These are phyloP conservation scores for Neoboletus magnificus DNA, from an alignment of 768 basidiomycete genomes.

Conservation along the genomic window DNA sequence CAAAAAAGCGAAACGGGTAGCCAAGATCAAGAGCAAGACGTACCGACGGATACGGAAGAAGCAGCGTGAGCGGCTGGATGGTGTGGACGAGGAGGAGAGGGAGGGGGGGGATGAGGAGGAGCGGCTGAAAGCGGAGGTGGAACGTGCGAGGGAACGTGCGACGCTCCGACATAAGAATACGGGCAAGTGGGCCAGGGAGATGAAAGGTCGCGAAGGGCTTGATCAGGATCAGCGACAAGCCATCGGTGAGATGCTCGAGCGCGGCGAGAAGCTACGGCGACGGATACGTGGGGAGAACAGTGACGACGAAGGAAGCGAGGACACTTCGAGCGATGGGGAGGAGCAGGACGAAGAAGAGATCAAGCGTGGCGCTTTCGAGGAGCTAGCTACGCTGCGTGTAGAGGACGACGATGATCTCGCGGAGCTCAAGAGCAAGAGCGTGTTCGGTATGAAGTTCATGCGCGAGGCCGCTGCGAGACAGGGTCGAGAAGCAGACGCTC, in stretches of 20 bases:
- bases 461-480: constrained; percentile 80
- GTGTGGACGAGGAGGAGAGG: constrained; percentile 37
- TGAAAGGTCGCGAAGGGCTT: constrained; percentile 67
- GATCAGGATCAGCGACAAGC: constrained; percentile 61
- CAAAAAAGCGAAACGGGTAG: constrained; percentile 80
- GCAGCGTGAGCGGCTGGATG: constrained; percentile 60
- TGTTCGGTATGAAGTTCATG: constrained; percentile 99
- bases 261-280: constrained; percentile 73
- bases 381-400: constrained; percentile 53
- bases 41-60: constrained; percentile 84
- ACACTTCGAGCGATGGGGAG: constrained; percentile 38
- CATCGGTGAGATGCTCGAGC: constrained; percentile 81
- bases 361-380: constrained; percentile 71
- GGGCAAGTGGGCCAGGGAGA: constrained; percentile 82
- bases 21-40: constrained; percentile 95
- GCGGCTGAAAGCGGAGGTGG: constrained; percentile 66
- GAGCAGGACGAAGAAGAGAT: constrained; percentile 46
- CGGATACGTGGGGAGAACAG: constrained; percentile 71
- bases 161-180: constrained; percentile 86
- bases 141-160: constrained; percentile 84
- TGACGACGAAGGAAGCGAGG: constrained; percentile 49
- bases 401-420: constrained; percentile 31
- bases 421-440: constrained; percentile 51
- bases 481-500: constrained; percentile 50
- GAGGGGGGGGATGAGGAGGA: constrained; percentile 42